phyloP scores from a whole-genome alignment of 2,329 filamentous ascomycete genomes.

The Botryotinia narcissicola region DNA sequence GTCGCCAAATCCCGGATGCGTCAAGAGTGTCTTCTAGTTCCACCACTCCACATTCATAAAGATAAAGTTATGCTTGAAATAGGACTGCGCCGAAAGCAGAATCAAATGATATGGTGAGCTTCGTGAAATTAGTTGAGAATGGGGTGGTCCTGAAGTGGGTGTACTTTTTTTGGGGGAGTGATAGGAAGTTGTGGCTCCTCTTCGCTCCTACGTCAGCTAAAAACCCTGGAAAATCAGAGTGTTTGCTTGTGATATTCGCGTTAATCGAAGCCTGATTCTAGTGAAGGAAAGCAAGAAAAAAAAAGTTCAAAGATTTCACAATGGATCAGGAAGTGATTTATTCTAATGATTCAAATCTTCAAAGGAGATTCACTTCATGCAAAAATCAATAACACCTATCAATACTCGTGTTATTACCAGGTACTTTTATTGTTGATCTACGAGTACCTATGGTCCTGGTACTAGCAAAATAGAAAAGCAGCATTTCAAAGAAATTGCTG shows the following conservation, averaged over 20 bases:
- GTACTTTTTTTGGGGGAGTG: neutral
- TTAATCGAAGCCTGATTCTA: neutral
- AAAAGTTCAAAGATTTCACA: neutral
- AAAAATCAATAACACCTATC: neutral
- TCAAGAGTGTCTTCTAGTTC: neutral
- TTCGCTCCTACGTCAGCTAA: constrained; percentile 17
- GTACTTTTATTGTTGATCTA: neutral
- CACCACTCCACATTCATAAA: neutral
- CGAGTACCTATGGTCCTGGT: neutral
- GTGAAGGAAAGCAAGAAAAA: neutral
- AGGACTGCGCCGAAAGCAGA: neutral
- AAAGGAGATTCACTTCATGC: neutral
- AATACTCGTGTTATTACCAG: neutral
- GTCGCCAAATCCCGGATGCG: constrained; percentile 13
- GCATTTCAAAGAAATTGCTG: constrained; percentile 1
- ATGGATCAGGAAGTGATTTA: neutral
- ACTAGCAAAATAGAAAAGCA: neutral
- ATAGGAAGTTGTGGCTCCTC: constrained; percentile 15
- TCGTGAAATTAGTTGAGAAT: neutral
- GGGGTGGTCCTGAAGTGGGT: constrained; percentile 6
- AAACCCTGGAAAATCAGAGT: constrained; percentile 14
- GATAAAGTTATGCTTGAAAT: neutral
- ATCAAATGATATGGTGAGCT: neutral
- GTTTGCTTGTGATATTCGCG: constrained; percentile 18
- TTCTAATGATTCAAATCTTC: neutral